Base-by-base conservation (phyloP, 345 rosid genomes). In the Adansonia digitata region DNA sequence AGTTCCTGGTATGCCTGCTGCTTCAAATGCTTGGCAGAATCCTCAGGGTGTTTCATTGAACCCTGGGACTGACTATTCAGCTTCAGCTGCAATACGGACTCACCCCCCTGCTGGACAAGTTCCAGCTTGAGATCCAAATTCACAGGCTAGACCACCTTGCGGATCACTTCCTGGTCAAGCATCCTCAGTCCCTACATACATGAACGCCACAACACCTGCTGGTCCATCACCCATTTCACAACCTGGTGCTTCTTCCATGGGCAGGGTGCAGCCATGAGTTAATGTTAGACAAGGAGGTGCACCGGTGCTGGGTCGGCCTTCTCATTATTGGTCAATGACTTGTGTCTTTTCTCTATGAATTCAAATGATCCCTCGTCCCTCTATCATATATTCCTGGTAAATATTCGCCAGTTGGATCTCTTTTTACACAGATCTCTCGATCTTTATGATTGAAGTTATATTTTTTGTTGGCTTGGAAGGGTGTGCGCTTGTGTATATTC, bases 11-110 rank as follows among this genome's bases (percentile, higher is more conserved):
- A 70, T 76, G 8, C 65, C 86, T 51, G 52, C 91, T 43, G 77
- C 89, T 70, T 78, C 89, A 75, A 45, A 85, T n/a, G 78, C 20
- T 26, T 92, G 97, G 97, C 95, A 86, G 81, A 89, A 85, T 77
- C 75, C 83, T 80, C 91, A 77, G 72, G 87, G 61, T 69, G 77
- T 83, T 74, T 71, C 87, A 12, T 67, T 65, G n/a, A 85, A 87
- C 77, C 78, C 80, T 35, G 86, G 79, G n/a, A 77, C 74, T 77
- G 83, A 75, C 26, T 87, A 87, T 78, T 56, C 82, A 2, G 37
- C 86, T 22, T 62, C 81, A 56, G 81, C 85, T 51, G 76, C 82
- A 18, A 81, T 56, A 71, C 87, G 84, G 43, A 18, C 57, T 63
- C 89, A 80, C 72, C 73, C 66, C 49, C 77, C 86, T 64, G 74